These are phyloP conservation scores for Termitomyces bulborhizus DNA, from an alignment of 768 basidiomycete genomes.

Conservation along the genomic window DNA sequence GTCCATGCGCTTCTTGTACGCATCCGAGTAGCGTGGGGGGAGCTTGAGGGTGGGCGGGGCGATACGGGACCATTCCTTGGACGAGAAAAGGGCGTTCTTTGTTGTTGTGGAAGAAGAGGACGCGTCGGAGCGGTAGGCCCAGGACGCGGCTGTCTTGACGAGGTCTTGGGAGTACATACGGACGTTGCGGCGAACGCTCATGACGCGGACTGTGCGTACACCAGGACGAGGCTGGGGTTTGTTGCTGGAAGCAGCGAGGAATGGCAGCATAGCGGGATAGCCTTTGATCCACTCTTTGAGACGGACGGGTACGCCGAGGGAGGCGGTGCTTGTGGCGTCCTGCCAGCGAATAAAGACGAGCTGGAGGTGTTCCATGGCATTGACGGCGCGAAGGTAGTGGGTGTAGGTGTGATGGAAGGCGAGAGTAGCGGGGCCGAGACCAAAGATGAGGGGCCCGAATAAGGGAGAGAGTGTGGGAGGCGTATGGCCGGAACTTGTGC, in stretches of 20 bases:
- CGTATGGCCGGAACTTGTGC: conserved; percentile 81
- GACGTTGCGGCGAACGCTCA: conserved; percentile 74
- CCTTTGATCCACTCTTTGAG: conserved; percentile 89
- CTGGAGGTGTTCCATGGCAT: conserved; percentile 91
- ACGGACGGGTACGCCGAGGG: conserved; percentile 73
- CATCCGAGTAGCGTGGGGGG: conserved; percentile 65
- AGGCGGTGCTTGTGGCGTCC: conserved; percentile 48
- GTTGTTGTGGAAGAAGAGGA: conserved; percentile 18
- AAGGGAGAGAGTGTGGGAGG: conserved; percentile 86
- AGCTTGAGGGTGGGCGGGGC: conserved; percentile 55
- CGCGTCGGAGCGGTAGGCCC: conserved; percentile 29
- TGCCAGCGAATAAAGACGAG: conserved; percentile 86
- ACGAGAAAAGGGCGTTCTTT: conserved; percentile 43
- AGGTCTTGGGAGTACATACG: conserved; percentile 86
- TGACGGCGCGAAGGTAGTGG: conserved; percentile 73
- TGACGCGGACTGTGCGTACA: conserved; percentile 69
- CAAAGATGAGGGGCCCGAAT: conserved; percentile 87
- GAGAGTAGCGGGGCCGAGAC: conserved; percentile 51
- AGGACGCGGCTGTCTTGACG: conserved; percentile 53
- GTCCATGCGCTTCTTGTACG: conserved; percentile 73
- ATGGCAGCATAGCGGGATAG: conserved; percentile 76
- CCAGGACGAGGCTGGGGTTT: conserved; percentile 68
- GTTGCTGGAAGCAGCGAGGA: conserved; percentile 26
- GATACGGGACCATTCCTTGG: conserved; percentile 77
- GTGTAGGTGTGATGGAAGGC: conserved; percentile 45